These are phyloP conservation scores for Hypholoma sublateritium DNA, from an alignment of 768 basidiomycete genomes.

Conservation along the genomic window DNA sequence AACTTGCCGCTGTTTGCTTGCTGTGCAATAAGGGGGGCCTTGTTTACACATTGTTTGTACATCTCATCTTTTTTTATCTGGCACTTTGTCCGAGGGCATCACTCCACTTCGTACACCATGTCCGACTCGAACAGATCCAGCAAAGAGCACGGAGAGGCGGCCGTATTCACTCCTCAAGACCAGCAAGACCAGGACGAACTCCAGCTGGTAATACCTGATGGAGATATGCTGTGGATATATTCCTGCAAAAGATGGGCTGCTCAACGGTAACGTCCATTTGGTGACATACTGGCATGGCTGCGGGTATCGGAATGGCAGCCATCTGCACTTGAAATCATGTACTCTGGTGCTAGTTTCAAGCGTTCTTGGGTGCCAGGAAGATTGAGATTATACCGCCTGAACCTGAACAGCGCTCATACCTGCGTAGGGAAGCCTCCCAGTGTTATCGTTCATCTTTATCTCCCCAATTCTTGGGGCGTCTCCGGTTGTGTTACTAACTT, in stretches of 20 bases:
- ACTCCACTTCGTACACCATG: too few species aligned
- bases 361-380: constrained; percentile 38
- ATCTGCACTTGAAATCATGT: constrained; percentile 19
- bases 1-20: neutral
- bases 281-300: constrained; percentile 78
- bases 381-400: constrained; percentile 98
- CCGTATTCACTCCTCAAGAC: constrained; percentile 11
- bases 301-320: constrained; percentile 73
- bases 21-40: neutral
- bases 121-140: constrained; percentile 5
- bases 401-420: constrained; percentile 98
- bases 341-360: constrained; percentile 17
- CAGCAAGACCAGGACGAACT: constrained; percentile 38
- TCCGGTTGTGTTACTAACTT: constrained; percentile 48
- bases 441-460: constrained; percentile 48
- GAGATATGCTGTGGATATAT: constrained; percentile 28
- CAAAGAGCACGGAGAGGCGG: constrained; percentile 24
- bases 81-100: constrained; percentile 7
- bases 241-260: constrained; percentile 30
- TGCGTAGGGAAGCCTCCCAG: constrained; percentile 96
- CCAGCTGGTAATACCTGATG: constrained; percentile 42
- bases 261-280: constrained; percentile 73
- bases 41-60: constrained; percentile 6
- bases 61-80: neutral
- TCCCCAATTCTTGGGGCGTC: constrained; percentile 37